Base-by-base conservation (phyloP, 1,139 yeast species). In the Debaryomyces udenii region DNA sequence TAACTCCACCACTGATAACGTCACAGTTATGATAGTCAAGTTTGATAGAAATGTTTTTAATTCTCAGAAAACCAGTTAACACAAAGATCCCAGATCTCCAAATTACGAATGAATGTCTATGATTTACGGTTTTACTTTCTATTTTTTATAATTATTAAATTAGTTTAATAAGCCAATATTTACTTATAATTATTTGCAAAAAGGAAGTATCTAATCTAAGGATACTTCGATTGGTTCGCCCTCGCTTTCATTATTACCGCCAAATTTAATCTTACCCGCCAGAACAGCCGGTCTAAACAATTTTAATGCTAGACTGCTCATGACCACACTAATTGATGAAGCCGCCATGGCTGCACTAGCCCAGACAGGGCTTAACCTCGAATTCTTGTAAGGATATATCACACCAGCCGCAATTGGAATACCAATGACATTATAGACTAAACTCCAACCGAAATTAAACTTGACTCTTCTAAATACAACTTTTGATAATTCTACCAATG, bases 1-100 rank as follows among this genome's bases (percentile, higher is more conserved):
- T 45, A 77, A 81, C 50, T 81, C 86, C 32, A 86, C 96, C 13
- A 86, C 96, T 3, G 99, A 93, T 63, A 93, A 93, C 60, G 81
- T 93, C 31, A 91, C 99, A 0, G 94, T 87, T 23, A 89, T 93
- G 97, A 90, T 93, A 20, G 81, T 86, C 3, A 68, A 78, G 41
- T 72, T 86, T 46, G 83, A 81, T 51, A 60, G 66, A 18, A 58
- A 66, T 13, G 76, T 78, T 6, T 74, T 76, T 54, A 52, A 53
- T 15, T 31, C 30, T 23, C 29, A 24, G n/a, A 23, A 32, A 6
- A 10, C 20, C 16, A 3, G n/a, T 2, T 23, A 32, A 32, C 11
- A 13, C 34, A n/a, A 11, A 9, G 15, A 26, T 31, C 16, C 17
- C 35, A 23, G 20, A 31, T 24, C 15, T 6, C 27, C 26, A 15